Percentiles rank a stretch among this genome's conserved stretches.
phyloP scores from a whole-genome alignment of 2,329 filamentous ascomycete genomes.

The Neofusicoccum parvum region DNA sequence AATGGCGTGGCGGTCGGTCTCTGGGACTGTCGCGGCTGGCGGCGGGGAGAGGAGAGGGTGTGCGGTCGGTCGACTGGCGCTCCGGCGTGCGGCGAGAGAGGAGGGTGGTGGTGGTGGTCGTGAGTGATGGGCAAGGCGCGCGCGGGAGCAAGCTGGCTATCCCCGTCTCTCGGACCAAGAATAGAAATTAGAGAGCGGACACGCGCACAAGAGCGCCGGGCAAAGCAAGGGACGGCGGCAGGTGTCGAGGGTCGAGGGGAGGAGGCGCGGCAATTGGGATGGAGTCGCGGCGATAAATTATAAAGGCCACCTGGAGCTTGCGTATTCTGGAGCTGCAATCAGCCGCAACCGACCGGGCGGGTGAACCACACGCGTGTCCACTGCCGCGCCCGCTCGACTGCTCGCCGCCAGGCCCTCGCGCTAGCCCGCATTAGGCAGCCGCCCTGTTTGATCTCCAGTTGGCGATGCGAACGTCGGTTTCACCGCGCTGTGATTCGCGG shows the following conservation, averaged over 20 bases:
- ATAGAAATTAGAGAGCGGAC: slow-evolving; percentile 1
- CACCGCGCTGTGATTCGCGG: slow-evolving; percentile 7
- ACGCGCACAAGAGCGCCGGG: slow-evolving; percentile 1
- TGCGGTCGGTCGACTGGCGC: neutral
- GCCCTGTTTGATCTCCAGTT: neutral
- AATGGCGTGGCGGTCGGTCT: neutral
- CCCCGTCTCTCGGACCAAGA: neutral
- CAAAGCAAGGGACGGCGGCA: neutral
- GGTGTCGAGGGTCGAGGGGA: neutral
- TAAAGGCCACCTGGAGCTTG: slow-evolving; percentile 19
- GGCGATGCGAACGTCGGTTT: neutral
- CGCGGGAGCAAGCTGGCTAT: neutral
- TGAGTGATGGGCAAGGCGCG: too few species aligned
- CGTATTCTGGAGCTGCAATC: slow-evolving; percentile 6
- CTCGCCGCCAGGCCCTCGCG: neutral
- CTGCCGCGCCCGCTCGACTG: neutral
- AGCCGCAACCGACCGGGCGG: slow-evolving; percentile 8
- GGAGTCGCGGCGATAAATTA: slow-evolving; percentile 6
- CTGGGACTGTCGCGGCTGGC: neutral
- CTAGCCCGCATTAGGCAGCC: neutral
- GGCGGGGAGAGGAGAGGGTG: neutral
- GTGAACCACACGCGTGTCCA: neutral
- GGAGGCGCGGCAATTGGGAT: slow-evolving; percentile 12
- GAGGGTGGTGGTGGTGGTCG: neutral
- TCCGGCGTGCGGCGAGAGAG: neutral